Evolutionary conservation across 306 rosid species (phyloP).

Genomic region (Gastrolobium villosum): DNA sequence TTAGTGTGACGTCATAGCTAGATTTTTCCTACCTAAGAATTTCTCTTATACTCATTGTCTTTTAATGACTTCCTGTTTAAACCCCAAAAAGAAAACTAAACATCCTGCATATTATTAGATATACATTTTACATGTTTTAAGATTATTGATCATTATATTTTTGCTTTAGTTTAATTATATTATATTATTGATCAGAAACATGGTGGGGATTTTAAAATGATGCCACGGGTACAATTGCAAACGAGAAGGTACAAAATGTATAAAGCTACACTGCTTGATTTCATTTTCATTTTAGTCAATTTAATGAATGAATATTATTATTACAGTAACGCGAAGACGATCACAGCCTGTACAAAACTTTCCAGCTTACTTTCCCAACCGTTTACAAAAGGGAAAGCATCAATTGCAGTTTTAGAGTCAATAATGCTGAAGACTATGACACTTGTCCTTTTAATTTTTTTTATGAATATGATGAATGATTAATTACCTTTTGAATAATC

Average conservation of each 20-base stretch:
- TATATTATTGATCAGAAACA: neutral
- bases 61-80: neutral
- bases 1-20: too few relatives aligned
- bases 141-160: neutral
- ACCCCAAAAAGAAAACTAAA: neutral
- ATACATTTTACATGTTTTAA: neutral
- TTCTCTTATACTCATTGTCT: neutral
- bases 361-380: constrained; percentile 60
- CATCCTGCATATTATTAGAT: neutral
- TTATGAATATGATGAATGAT: constrained; percentile 37
- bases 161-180: neutral
- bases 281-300: constrained; percentile 6
- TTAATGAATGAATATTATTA: neutral
- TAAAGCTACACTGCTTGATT: constrained; percentile 5
- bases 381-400: constrained; percentile 52
- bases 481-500: constrained; percentile 41
- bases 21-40: too few relatives aligned
- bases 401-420: constrained; percentile 46
- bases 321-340: constrained; percentile 10
- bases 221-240: constrained; percentile 8
- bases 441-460: constrained; percentile 34
- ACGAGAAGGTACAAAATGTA: neutral
- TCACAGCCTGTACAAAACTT: constrained; percentile 34
- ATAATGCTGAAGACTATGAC: constrained; percentile 32
- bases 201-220: neutral